phyloP scores from a whole-genome alignment of 176 grass and related monocot genomes.

The bread wheat (Triticum aestivum) region IWGSC_CS_RefSeq_v2.1 NC_057803.1:133648222-133648721 shows the following conservation, averaged over 20 bases:
- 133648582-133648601: too few species aligned
- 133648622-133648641: neutral
- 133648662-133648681: constrained; percentile 75
- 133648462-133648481: constrained; percentile 79
- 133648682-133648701: constrained; percentile 87
- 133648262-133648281: neutral
- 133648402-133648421: constrained; percentile 95
- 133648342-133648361: constrained; percentile 49
- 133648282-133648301: neutral
- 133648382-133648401: constrained; percentile 99
- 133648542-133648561: constrained; percentile 89
- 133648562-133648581: too few species aligned
- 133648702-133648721: constrained; percentile 66
- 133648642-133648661: constrained; percentile 69
- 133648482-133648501: constrained; percentile 91
- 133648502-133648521: constrained; percentile 99
- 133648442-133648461: constrained; percentile 77
- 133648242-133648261: neutral
- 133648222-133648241: constrained; percentile 51
- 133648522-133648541: constrained; percentile 99
- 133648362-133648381: constrained; percentile 82
- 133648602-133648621: neutral
- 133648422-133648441: constrained; percentile 77
- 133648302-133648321: neutral
- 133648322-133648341: too few species aligned